Base-by-base conservation (phyloP, 1,284 basidiomycete genomes). In the Cutaneotrichosporon dermatis region DNA sequence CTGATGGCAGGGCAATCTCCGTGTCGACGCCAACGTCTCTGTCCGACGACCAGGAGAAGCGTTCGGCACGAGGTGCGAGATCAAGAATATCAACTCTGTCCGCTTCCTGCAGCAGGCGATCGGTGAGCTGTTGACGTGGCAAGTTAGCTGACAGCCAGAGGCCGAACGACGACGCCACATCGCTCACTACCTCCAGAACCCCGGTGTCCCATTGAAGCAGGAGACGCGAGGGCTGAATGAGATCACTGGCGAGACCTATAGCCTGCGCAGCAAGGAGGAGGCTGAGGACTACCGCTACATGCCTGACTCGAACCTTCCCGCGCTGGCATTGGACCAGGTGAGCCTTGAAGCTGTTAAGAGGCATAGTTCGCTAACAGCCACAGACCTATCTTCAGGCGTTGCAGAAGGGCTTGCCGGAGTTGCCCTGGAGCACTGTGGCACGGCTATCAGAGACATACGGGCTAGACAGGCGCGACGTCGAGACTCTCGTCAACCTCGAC, bases 241-340 rank as follows among this genome's bases (percentile, higher is more conserved):
- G 73, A 79, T 86, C 56, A 85, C 82, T 2, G 88, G 87, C 10
- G 83, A 88, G 70, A 99, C 96, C 0, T 94, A 86, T 78, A 82
- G 81, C 16, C 78, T 98, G 59, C 84, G 96, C 45, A 86, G 85
- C 50, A 99, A 99, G 76, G 95, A 97, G 71, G 90, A 93, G 69
- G 88, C 92, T 0, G 89, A 89, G 4, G 95, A 99, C 74, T 99
- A 99, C 75, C 84, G 95, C 6, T 99, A 97, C 79, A 94, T 99
- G 92, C 96, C 96, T 0, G 96, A 99, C 74, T 87, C 92, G 0
- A 98, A 99, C 72, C 79, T 99, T 0, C 91, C 92, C 0, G 85
- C 88, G 0, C 75, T 94, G 4, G 70, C 86, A 35, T 75, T 97
- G n/a, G 81, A 82, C 58, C 73, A 64, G 7, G 78, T 77, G 39